These are phyloP conservation scores for Parsonsia alboflavescens DNA, from an alignment of 257 asterid genomes.

Conservation along the genomic window DNA sequence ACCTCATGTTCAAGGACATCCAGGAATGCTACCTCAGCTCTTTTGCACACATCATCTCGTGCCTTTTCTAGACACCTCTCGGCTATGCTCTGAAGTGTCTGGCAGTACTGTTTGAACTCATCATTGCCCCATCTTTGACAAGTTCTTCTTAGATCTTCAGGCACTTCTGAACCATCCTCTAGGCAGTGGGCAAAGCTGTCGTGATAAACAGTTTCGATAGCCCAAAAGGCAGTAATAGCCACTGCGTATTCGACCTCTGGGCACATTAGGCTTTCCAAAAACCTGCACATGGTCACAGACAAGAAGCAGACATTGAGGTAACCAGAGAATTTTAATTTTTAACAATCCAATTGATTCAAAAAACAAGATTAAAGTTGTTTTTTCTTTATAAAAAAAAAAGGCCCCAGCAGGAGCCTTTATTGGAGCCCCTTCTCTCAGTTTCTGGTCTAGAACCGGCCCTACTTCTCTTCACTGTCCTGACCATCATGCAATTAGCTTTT, in stretches of 20 bases:
- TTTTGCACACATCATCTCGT: constrained; percentile 35
- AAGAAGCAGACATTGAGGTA: no score
- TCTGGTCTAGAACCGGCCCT: no score
- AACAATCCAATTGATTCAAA: no score
- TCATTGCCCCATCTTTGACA: constrained; percentile 72
- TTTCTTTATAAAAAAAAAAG: no score
- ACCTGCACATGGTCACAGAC: constrained; percentile 26
- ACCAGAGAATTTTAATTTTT: no score
- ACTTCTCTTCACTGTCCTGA: no score
- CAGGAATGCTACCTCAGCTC: constrained; percentile 50
- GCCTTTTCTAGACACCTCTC: constrained; percentile 47
- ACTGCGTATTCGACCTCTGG: constrained; percentile 57
- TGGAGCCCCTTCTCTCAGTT: no score
- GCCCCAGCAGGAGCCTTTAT: not conserved
- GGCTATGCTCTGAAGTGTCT: constrained; percentile 42
- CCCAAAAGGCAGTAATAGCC: constrained; percentile 77
- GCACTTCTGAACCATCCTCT: constrained; percentile 52
- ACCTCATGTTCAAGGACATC: constrained; percentile 61
- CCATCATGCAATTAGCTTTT: no score
- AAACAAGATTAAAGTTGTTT: no score
- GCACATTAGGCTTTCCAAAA: constrained; percentile 52
- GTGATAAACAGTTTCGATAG: constrained; percentile 71
- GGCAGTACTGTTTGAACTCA: constrained; percentile 53
- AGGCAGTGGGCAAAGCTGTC: constrained; percentile 84
- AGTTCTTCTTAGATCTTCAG: constrained; percentile 60